Percentiles rank a stretch among this genome's conserved stretches.
phyloP scores from a whole-genome alignment of 2,329 filamentous ascomycete species.

The Nothophoma quercina region DNA sequence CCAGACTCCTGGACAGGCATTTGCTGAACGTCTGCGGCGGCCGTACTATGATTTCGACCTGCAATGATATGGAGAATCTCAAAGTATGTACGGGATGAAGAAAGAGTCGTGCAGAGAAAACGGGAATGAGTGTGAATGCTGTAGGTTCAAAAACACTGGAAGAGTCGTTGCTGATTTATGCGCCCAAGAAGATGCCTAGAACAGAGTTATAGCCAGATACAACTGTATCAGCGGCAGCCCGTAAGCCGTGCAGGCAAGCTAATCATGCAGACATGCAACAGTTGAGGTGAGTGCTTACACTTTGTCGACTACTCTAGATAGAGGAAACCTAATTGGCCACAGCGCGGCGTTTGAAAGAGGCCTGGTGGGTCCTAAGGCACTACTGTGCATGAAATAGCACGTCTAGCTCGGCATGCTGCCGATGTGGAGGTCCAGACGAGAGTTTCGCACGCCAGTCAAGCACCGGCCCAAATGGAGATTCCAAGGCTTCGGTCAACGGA shows the following conservation, averaged over 20 bases:
- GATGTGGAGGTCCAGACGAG: constrained; percentile 13
- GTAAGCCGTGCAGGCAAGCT: constrained; percentile 9
- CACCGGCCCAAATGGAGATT: neutral
- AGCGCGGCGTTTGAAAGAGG: constrained; percentile 8
- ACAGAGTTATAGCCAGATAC: constrained; percentile 3
- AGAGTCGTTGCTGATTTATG: constrained; percentile 4
- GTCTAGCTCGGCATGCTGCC: constrained; percentile 12
- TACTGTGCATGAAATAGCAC: constrained; percentile 15
- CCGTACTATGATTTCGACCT: constrained; percentile 26
- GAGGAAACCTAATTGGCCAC: constrained; percentile 2
- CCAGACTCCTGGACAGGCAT: constrained; percentile 37
- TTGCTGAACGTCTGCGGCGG: constrained; percentile 38
- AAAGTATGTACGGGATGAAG: neutral
- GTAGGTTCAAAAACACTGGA: neutral
- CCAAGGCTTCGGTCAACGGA: neutral
- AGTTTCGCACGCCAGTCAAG: constrained; percentile 3
- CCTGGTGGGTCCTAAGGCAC: constrained; percentile 4
- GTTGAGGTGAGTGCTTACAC: constrained; percentile 1
- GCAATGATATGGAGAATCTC: constrained; percentile 1
- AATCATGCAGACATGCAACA: constrained; percentile 16
- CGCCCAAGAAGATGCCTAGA: constrained; percentile 1
- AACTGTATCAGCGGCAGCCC: constrained; percentile 1
- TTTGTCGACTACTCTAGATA: neutral
- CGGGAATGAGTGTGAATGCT: neutral
- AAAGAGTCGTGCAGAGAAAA: neutral